Evolutionary conservation across 1,139 yeast species (phyloP).

Genomic region (Diutina mesorugosa): DNA sequence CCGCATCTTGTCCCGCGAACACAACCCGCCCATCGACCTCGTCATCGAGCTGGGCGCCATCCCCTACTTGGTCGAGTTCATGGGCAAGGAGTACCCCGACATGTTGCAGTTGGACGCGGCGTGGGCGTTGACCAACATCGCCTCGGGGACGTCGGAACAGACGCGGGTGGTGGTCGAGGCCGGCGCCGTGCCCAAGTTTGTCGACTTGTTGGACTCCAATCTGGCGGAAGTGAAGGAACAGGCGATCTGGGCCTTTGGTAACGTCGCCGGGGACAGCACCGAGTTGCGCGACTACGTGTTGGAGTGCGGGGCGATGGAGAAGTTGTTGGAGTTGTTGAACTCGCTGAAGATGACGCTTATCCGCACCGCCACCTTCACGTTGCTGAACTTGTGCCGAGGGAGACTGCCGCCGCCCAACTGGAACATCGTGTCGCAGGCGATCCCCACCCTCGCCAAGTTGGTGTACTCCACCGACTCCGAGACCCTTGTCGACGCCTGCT

Average conservation of each 20-base stretch:
- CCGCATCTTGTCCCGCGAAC: conserved; percentile 86
- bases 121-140: conserved; percentile 97
- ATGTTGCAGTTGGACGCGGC: conserved; percentile 95
- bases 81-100: conserved; percentile 68
- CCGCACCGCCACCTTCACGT: conserved; percentile 97
- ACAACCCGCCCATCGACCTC: conserved; percentile 92
- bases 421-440: conserved; percentile 72
- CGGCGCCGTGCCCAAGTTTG: conserved; percentile 89
- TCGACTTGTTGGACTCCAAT: conserved; percentile 63
- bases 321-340: conserved; percentile 68
- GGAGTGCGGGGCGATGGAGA: conserved; percentile 76
- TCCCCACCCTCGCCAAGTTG: conserved; percentile 85
- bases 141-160: conserved; percentile 88
- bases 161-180: conserved; percentile 84
- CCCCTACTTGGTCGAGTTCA: conserved; percentile 77
- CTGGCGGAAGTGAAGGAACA: conserved; percentile 93
- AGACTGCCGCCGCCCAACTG: conserved; percentile 95
- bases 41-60: conserved; percentile 92
- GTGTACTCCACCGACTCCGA: conserved; percentile 87
- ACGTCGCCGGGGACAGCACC: conserved; percentile 95
- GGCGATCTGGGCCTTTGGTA: conserved; percentile 98
- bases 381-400: conserved; percentile 93
- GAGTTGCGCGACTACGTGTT: conserved; percentile 81
- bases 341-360: conserved; percentile 77
- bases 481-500: conserved; percentile 92